A percentile compares a stretch with the other conserved stretches of the same genome.
These are phyloP conservation scores for Colletotrichum higginsianum DNA, from an alignment of 2,329 filamentous ascomycete genomes.

Conservation along the genomic window DNA sequence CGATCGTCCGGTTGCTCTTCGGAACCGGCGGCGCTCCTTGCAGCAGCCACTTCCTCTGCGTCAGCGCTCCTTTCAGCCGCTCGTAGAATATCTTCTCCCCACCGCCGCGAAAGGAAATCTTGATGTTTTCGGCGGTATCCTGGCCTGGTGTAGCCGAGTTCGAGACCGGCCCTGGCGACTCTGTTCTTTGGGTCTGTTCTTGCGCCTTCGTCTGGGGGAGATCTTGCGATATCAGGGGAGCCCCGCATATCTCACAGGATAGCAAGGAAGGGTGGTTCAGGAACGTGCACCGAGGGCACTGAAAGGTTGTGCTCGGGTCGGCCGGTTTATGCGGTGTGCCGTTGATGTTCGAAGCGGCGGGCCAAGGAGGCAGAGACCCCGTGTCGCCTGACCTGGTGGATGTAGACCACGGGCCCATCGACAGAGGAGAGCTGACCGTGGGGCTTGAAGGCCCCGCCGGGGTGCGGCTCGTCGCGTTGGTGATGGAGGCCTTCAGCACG, in stretches of 20 bases:
- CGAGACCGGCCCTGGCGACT: conserved; percentile 84
- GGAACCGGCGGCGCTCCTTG: conserved; percentile 92
- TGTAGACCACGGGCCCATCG: conserved; percentile 19
- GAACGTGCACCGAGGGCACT: conserved; percentile 93
- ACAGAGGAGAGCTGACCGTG: conserved; percentile 45
- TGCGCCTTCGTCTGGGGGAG: conserved; percentile 56
- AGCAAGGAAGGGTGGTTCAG: conserved; percentile 89
- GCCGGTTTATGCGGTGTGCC: conserved; percentile 43
- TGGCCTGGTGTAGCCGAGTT: conserved; percentile 53
- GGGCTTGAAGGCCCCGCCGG: conserved; percentile 47
- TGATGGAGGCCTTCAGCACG: conserved; percentile 88
- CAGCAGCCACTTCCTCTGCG: conserved; percentile 95
- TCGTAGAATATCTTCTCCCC: conserved; percentile 94
- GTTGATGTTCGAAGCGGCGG: conserved; percentile 42
- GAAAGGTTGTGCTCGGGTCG: conserved; percentile 61
- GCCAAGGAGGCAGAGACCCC: conserved; percentile 29
- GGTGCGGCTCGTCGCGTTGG: conserved; percentile 74
- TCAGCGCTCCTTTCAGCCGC: conserved; percentile 86
- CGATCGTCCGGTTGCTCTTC: conserved; percentile 62
- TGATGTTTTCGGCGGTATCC: conserved; percentile 82
- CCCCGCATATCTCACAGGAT: conserved; percentile 93
- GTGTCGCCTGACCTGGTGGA: conserved; percentile 24
- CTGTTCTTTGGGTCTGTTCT: conserved; percentile 64
- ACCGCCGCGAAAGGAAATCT: conserved; percentile 90
- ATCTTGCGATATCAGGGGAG: conserved; percentile 74